phyloP scores from a whole-genome alignment of 1,139 yeast genomes.

The Lodderomyces oxycetoniae region DNA sequence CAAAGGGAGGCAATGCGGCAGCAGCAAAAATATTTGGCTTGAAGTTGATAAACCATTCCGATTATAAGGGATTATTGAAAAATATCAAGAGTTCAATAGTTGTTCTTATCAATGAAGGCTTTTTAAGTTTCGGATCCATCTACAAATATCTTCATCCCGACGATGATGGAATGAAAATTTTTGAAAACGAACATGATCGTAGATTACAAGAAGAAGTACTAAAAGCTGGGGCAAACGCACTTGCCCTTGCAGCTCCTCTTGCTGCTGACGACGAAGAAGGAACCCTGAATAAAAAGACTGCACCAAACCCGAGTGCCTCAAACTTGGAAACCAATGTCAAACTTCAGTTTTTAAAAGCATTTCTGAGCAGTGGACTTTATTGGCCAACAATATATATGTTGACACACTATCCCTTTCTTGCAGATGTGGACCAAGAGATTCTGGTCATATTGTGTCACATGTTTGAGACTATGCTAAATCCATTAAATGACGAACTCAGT shows the following conservation, averaged over 20 bases:
- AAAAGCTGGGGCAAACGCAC: slow-evolving; percentile 68
- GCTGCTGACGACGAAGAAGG: slow-evolving; percentile 53
- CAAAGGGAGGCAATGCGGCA: slow-evolving; percentile 62
- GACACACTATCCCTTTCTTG: slow-evolving; percentile 58
- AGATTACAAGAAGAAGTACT: slow-evolving; percentile 58
- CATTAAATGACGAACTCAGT: slow-evolving; percentile 35
- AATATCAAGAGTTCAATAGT: slow-evolving; percentile 45
- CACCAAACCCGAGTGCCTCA: slow-evolving; percentile 13
- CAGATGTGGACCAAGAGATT: slow-evolving; percentile 51
- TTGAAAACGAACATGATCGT: slow-evolving; percentile 45
- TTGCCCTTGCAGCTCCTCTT: slow-evolving; percentile 85
- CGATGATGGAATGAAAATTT: slow-evolving; percentile 34
- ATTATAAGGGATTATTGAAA: slow-evolving; percentile 36
- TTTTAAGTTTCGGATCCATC: slow-evolving; percentile 60
- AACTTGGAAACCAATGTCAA: slow-evolving; percentile 22
- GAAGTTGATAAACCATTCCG: slow-evolving; percentile 39
- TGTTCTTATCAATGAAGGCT: slow-evolving; percentile 62
- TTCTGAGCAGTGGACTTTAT: slow-evolving; percentile 60
- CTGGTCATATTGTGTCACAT: slow-evolving; percentile 47
- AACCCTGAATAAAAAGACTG: slow-evolving; percentile 10
- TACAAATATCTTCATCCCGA: slow-evolving; percentile 53
- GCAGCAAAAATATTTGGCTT: slow-evolving; percentile 61
- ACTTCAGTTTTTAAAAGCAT: slow-evolving; percentile 44
- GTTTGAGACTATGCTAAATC: slow-evolving; percentile 47
- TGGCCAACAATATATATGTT: slow-evolving; percentile 62